A percentile compares a stretch with the other conserved stretches of the same genome.
Evolutionary conservation across 2,329 filamentous ascomycete genomes (phyloP).

Genomic region (Zarea fungicola): DNA sequence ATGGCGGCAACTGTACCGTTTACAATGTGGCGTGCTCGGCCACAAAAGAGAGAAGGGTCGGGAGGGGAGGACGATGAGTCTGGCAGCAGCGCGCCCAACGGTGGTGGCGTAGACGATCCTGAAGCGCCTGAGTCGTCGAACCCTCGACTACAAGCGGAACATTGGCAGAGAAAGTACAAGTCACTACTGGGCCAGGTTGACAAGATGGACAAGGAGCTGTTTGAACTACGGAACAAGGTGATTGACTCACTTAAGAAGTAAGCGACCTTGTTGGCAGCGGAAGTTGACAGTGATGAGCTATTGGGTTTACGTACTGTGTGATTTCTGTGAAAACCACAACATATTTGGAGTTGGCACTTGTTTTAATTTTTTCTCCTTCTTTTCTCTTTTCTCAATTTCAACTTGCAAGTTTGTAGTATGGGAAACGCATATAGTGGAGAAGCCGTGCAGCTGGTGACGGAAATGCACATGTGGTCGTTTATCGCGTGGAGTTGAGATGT

Average conservation of each 20-base stretch:
- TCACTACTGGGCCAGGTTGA: slow-evolving; percentile 56
- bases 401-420: no score
- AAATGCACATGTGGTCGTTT: no score
- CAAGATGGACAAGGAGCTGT: slow-evolving; percentile 50
- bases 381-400: no score
- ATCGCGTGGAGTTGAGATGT: no score
- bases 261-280: no score
- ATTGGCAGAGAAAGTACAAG: slow-evolving; percentile 50
- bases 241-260: slow-evolving; percentile 30
- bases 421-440: no score
- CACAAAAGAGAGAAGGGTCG: slow-evolving; percentile 15
- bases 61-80: slow-evolving; percentile 15
- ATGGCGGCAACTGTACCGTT: slow-evolving; percentile 46
- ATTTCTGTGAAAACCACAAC: not conserved
- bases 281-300: not conserved
- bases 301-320: not conserved
- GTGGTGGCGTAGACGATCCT: slow-evolving; percentile 9
- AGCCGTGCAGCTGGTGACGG: no score
- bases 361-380: no score
- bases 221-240: slow-evolving; percentile 38
- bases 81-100: slow-evolving; percentile 16
- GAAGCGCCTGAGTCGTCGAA: not conserved
- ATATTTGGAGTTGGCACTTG: no score
- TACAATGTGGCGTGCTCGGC: slow-evolving; percentile 35
- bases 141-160: slow-evolving; percentile 27